Evolutionary conservation across 108 stramenopile genomes (phyloP), one percentile per base, ranked within the genome.

Genomic region (Conticribra weissflogii): DNA sequence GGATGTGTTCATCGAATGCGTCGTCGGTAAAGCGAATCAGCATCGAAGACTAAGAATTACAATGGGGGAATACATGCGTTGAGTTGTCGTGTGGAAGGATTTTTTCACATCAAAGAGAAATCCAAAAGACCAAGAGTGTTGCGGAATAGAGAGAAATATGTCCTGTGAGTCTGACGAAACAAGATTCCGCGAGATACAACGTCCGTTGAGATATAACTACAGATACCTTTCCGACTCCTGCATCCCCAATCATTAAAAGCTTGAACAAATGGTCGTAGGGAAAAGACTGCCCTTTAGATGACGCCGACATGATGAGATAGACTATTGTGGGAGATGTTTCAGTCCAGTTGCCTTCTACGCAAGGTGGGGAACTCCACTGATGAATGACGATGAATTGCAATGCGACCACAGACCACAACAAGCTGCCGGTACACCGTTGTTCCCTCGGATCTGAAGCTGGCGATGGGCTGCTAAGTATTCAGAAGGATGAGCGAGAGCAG

Each of bases 221-320:
- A n/a, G n/a, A 18, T 28, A 71, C 76, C 92, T 99, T 99, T 76
- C 99, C 99, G 18, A 98, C 98, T 27, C 92, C 97, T 5, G 98
- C 92, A 75, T 99, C 99, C 32, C 99, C 99, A 62, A 99, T 96
- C 73, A 98, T 91, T 45, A 99, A 69, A 31, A 99, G 86, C 70
- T 99, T 99, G 81, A 99, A 99, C 50, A 99, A 82, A 74, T 98
- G 97, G 73, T 99, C 98, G 72, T 95, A 96, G n/a, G 93, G 93
- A 76, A 92, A 92, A 21, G 85, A 71, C 83, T 90, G 83, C 18
- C 70, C 65, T 67, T 67, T 67, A 28, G 64, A 54, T 2, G 54
- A 17, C 49, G 67, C 14, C n/a, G n/a, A n/a, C n/a, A n/a, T n/a
- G n/a, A n/a, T n/a, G n/a, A n/a, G n/a, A n/a, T n/a, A n/a, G n/a